Percentiles rank a stretch among this genome's conserved stretches.
These are phyloP conservation scores for Cornus kousa DNA, from an alignment of 148 eudicot species.

Conservation along the genomic window DNA sequence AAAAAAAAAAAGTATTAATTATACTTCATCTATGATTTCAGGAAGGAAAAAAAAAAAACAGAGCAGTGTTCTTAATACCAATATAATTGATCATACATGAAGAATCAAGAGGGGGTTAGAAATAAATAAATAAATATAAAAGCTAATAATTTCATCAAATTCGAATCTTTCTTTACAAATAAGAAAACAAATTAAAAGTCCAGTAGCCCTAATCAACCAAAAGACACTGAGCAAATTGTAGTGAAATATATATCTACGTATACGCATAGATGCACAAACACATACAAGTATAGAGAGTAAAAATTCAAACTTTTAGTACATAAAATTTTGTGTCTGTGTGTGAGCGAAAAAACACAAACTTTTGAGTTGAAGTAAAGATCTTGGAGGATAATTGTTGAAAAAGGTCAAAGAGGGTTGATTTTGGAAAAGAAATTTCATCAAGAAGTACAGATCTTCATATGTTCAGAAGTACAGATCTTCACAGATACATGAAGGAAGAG, in stretches of 20 bases:
- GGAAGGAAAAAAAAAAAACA: not conserved
- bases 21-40: not conserved
- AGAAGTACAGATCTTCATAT: constrained; percentile 1
- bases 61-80: not conserved
- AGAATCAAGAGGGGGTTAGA: not conserved
- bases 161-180: not conserved
- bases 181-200: not conserved
- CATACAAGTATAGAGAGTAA: too few species aligned
- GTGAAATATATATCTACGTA: not conserved
- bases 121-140: not conserved
- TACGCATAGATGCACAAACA: too few species aligned
- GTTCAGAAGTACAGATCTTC: not conserved
- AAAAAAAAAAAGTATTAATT: not conserved
- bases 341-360: too few species aligned
- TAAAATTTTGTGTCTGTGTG: too few species aligned
- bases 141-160: not conserved
- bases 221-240: not conserved
- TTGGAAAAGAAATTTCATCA: not conserved
- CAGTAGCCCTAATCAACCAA: not conserved
- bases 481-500: not conserved
- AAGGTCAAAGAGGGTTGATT: not conserved
- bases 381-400: not conserved
- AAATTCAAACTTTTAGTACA: too few species aligned
- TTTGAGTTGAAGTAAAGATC: not conserved
- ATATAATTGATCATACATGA: not conserved